phyloP scores from a whole-genome alignment of 169 alveolate genomes.

The Eimeria tenella region DNA sequence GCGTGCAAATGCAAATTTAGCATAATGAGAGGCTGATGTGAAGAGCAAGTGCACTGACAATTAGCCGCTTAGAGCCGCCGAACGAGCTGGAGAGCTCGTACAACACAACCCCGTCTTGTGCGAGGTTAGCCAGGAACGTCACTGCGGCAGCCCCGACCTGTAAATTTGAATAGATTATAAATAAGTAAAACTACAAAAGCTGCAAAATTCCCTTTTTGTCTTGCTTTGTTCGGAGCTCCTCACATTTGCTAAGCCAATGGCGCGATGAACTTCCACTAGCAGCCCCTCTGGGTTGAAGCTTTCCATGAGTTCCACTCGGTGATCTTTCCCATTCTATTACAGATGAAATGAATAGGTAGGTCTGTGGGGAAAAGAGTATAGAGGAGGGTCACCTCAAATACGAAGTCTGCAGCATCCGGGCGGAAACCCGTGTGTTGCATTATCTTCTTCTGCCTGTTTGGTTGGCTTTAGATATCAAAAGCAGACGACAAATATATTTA shows the following conservation, averaged over 20 bases:
- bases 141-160: constrained; percentile 26
- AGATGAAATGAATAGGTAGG: not conserved
- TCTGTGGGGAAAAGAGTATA: no score
- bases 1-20: not conserved
- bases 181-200: not conserved
- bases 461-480: not conserved
- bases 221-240: not conserved
- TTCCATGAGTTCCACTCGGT: not conserved
- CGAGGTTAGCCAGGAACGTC: constrained; percentile 2
- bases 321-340: constrained; percentile 6
- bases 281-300: constrained; percentile 24
- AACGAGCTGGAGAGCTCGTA: not conserved
- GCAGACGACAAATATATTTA: not conserved
- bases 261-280: constrained; percentile 38
- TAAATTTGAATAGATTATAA: no score
- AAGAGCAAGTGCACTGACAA: not conserved
- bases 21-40: not conserved
- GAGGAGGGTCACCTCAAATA: not conserved
- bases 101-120: constrained; percentile 18
- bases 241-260: not conserved
- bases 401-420: constrained; percentile 8
- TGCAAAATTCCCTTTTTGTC: no score
- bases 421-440: constrained; percentile 32
- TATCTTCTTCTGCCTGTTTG: constrained; percentile 31
- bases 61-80: not conserved